phyloP scores from a whole-genome alignment of 176 grass and related monocot species.

The Phyllostachys edulis region DNA sequence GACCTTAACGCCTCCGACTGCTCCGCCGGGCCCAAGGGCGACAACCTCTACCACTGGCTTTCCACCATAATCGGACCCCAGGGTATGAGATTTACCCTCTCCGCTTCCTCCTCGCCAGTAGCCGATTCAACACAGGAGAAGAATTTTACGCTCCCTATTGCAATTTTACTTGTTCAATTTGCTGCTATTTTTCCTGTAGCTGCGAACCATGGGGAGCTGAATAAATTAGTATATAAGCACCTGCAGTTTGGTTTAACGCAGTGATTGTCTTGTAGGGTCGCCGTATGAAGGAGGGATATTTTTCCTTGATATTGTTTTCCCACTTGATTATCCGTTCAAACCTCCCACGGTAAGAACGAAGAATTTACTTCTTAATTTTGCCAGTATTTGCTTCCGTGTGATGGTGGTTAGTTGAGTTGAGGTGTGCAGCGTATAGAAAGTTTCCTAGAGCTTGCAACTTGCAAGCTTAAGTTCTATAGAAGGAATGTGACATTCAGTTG shows the following conservation, averaged over 20 bases:
- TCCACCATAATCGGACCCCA: conserved; percentile 85
- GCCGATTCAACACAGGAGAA: not conserved
- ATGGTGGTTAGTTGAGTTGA: conserved; percentile 10
- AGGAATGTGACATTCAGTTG: not conserved
- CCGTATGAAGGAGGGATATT: conserved; percentile 97
- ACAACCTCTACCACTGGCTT: conserved; percentile 92
- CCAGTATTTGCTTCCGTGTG: not conserved
- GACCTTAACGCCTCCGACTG: conserved; percentile 75
- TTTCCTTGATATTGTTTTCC: conserved; percentile 85
- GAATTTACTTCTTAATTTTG: not conserved
- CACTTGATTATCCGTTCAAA: conserved; percentile 85
- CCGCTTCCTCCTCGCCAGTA: not conserved
- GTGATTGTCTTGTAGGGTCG: conserved; percentile 45
- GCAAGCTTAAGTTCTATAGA: conserved; percentile 30
- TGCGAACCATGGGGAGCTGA: not conserved
- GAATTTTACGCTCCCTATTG: not conserved
- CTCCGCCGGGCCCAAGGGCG: conserved; percentile 73
- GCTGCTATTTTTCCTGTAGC: not conserved
- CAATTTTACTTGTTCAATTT: conserved; percentile 5
- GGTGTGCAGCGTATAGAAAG: not conserved
- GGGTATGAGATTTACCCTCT: conserved; percentile 25
- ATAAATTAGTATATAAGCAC: not conserved
- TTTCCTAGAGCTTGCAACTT: not conserved
- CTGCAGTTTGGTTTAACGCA: not conserved
- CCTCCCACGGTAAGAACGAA: conserved; percentile 63